A percentile compares a stretch with the other conserved stretches of the same genome.
These are phyloP conservation scores for Xylaria sp. DNA, from an alignment of 2,329 filamentous ascomycete genomes.

Conservation along the genomic window DNA sequence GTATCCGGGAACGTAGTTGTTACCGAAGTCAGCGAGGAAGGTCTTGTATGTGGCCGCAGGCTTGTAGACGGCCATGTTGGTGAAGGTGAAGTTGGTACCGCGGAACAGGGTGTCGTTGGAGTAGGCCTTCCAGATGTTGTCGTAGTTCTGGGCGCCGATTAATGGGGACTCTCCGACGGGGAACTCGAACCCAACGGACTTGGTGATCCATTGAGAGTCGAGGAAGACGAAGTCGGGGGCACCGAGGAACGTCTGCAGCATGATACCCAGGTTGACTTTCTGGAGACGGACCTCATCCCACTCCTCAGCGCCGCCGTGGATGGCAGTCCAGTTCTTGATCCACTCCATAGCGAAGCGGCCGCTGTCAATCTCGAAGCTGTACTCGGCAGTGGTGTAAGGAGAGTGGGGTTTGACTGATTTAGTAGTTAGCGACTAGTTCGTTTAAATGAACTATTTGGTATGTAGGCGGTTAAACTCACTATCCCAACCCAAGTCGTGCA, in stretches of 20 bases:
- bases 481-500: conserved; percentile 36
- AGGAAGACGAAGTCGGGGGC: conserved; percentile 28
- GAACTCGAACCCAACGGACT: conserved; percentile 36
- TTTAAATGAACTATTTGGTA: background rate
- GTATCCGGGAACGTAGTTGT: conserved; percentile 30
- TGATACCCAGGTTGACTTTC: conserved; percentile 35
- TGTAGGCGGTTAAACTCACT: conserved; percentile 22
- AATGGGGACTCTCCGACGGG: conserved; percentile 25
- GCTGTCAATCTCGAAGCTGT: conserved; percentile 33
- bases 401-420: conserved; percentile 33
- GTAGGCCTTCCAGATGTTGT: conserved; percentile 33
- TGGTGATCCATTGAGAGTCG: conserved; percentile 32
- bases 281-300: conserved; percentile 37
- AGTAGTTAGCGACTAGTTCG: conserved; percentile 3
- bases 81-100: conserved; percentile 36
- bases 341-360: conserved; percentile 37
- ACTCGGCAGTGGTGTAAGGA: conserved; percentile 24
- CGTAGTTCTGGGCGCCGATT: conserved; percentile 30
- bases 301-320: conserved; percentile 19
- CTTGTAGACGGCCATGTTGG: conserved; percentile 36
- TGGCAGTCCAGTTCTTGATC: conserved; percentile 36
- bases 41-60: conserved; percentile 30
- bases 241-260: conserved; percentile 36
- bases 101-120: conserved; percentile 36
- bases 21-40: conserved; percentile 31